Percentiles rank a stretch among this genome's conserved stretches.
Evolutionary conservation across 306 rosid genomes (phyloP).

Genomic region (Hippophae rhamnoides): DNA sequence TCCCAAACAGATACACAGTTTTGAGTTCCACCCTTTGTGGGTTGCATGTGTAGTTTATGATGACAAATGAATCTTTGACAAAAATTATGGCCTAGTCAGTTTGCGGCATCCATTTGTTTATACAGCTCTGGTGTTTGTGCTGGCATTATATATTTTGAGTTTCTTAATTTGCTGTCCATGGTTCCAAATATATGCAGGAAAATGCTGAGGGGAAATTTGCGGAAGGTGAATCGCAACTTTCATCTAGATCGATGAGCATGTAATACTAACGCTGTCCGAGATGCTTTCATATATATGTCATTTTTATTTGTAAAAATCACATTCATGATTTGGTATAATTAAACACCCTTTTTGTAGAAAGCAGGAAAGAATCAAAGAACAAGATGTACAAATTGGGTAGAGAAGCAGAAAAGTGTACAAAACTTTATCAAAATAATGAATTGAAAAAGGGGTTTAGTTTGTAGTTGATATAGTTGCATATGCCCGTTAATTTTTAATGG

Average conservation of each 20-base stretch:
- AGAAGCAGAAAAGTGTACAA: background rate
- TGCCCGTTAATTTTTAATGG: no score
- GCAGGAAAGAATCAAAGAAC: conserved; percentile 19
- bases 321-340: conserved; percentile 39
- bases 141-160: no score
- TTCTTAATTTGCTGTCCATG: background rate
- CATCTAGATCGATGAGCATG: conserved; percentile 88
- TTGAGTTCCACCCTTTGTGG: no score
- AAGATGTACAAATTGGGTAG: background rate
- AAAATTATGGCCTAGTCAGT: no score
- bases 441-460: no score
- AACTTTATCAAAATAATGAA: no score
- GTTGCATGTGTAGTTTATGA: no score
- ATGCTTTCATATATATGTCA: conserved; percentile 13
- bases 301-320: conserved; percentile 44
- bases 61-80: no score
- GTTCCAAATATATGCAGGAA: conserved; percentile 24
- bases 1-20: no score
- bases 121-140: no score
- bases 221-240: conserved; percentile 57
- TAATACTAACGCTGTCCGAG: conserved; percentile 17
- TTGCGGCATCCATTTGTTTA: no score
- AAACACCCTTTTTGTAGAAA: conserved; percentile 24
- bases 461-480: no score
- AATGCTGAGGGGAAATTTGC: conserved; percentile 42